These are phyloP conservation scores for Pseudocercospora crystallina DNA, from an alignment of 2,329 filamentous ascomycete species.

Conservation along the genomic window DNA sequence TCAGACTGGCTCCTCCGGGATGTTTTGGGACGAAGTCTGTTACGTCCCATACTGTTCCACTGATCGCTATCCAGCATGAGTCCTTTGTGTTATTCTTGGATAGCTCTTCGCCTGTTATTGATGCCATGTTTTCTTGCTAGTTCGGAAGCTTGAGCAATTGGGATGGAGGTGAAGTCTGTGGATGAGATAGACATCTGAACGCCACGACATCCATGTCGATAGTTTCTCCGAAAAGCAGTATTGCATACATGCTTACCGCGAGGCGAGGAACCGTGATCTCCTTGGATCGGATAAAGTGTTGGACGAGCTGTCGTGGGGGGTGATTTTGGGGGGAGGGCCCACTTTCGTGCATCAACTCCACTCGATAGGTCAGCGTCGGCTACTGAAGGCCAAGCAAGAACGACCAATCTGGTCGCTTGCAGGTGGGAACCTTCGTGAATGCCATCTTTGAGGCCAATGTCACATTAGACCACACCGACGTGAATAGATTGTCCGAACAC, in stretches of 20 bases:
- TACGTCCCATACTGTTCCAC: conserved; percentile 86
- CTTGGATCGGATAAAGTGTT: background rate
- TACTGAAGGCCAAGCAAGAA: no score
- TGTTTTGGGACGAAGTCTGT: conserved; percentile 87
- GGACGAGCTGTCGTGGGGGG: no score
- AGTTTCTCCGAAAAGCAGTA: no score
- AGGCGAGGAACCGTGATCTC: background rate
- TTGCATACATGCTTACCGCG: background rate
- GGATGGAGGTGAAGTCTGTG: background rate
- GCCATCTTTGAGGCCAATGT: no score
- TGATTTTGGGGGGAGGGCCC: no score
- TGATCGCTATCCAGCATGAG: conserved; percentile 88
- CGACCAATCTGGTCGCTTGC: no score
- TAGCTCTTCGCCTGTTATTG: conserved; percentile 46
- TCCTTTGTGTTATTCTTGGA: conserved; percentile 77
- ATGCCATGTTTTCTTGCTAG: conserved; percentile 11
- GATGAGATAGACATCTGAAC: background rate
- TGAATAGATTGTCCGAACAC: no score
- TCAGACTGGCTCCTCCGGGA: conserved; percentile 64
- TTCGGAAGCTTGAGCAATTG: no score
- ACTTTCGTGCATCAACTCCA: no score
- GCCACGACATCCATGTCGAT: background rate
- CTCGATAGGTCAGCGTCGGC: no score
- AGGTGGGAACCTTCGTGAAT: no score
- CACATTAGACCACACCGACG: no score